These are phyloP conservation scores for Sphaerobolus stellatus DNA, from an alignment of 1,284 basidiomycete genomes.

Conservation along the genomic window DNA sequence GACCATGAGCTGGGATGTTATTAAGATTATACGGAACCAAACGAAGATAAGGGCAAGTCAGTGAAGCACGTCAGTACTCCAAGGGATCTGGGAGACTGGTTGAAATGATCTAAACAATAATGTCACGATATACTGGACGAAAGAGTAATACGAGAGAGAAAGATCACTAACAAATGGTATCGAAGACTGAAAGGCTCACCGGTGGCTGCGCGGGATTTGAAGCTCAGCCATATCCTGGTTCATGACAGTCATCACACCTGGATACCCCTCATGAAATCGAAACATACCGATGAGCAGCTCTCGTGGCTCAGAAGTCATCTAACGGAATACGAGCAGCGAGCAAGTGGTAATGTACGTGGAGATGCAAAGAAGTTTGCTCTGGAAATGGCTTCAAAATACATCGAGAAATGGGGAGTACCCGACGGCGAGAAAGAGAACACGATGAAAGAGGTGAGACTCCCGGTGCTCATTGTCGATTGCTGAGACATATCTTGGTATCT, in stretches of 20 bases:
- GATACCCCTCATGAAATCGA: constrained; percentile 14
- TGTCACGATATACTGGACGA: too few relatives aligned
- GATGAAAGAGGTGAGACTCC: constrained; percentile 49
- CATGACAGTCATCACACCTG: constrained; percentile 11
- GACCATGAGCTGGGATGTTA: constrained; percentile 3
- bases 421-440: constrained; percentile 53
- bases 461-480: too few relatives aligned
- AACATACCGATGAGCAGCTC: constrained; percentile 53
- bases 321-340: constrained; percentile 52
- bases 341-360: constrained; percentile 51
- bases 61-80: not conserved
- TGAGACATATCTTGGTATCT: not conserved
- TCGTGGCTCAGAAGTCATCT: constrained; percentile 50
- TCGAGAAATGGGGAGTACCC: constrained; percentile 53
- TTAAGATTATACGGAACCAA: not conserved
- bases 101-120: too few relatives aligned
- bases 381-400: constrained; percentile 57
- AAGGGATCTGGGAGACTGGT: too few relatives aligned
- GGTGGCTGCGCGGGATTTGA: not conserved
- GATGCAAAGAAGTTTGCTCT: constrained; percentile 64
- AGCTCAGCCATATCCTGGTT: constrained; percentile 8
- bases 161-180: too few relatives aligned
- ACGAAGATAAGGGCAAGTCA: not conserved
- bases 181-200: not conserved
- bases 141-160: too few relatives aligned